These are phyloP conservation scores for Fusarium camptoceras DNA, from an alignment of 2,329 filamentous ascomycete species.

Conservation along the genomic window DNA sequence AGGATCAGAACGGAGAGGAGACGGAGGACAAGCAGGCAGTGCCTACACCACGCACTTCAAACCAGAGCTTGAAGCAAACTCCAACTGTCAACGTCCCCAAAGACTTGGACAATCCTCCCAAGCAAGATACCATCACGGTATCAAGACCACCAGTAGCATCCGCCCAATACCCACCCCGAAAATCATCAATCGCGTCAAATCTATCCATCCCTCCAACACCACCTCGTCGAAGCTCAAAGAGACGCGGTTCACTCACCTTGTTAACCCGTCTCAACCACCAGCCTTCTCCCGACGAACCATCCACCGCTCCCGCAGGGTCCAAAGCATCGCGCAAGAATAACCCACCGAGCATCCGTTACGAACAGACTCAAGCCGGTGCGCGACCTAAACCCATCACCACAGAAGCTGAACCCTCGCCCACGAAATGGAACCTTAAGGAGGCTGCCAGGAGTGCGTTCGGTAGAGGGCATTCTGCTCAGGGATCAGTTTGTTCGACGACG, in stretches of 20 bases:
- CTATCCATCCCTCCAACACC: conserved; percentile 34
- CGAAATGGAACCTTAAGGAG: conserved; percentile 52
- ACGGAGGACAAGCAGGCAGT: not conserved
- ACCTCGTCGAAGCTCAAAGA: conserved; percentile 43
- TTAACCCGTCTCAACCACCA: conserved; percentile 29
- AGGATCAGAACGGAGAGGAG: conserved; percentile 1
- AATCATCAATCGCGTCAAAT: conserved; percentile 23
- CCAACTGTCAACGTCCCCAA: not conserved
- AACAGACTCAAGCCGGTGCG: conserved; percentile 40
- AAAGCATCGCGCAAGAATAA: conserved; percentile 23
- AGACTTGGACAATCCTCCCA: not conserved
- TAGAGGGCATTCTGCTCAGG: conserved; percentile 30
- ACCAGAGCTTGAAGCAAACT: conserved; percentile 14
- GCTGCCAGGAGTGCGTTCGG: conserved; percentile 52
- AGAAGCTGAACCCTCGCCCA: conserved; percentile 30
- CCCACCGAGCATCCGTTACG: conserved; percentile 49
- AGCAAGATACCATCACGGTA: conserved; percentile 29
- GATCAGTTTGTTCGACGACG: conserved; percentile 33
- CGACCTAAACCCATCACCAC: conserved; percentile 39
- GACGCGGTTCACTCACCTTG: conserved; percentile 33
- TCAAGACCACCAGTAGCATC: conserved; percentile 20
- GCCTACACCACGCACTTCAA: conserved; percentile 10
- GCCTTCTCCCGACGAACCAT: conserved; percentile 19
- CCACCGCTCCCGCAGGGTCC: not conserved
- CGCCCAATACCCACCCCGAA: conserved; percentile 18